Percentiles rank a stretch among this genome's conserved stretches.
phyloP scores from a whole-genome alignment of 1,139 yeast species.

The Nematodospora anomalae region DNA sequence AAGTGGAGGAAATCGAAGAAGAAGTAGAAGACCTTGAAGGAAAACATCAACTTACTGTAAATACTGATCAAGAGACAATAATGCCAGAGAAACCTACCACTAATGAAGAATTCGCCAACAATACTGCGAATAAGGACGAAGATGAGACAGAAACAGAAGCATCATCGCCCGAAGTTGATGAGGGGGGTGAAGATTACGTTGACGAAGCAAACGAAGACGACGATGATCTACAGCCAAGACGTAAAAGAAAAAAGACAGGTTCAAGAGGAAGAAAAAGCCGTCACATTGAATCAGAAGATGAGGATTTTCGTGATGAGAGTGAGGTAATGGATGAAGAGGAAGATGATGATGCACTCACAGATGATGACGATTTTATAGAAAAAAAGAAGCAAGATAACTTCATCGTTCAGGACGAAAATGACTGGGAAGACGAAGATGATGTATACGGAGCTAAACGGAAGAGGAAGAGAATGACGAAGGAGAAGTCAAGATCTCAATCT shows the following conservation, averaged over 20 bases:
- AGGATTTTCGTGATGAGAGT: conserved; percentile 25
- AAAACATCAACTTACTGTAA: not conserved
- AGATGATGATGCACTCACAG: conserved; percentile 33
- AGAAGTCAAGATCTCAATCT: conserved; percentile 27
- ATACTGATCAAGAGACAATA: not conserved
- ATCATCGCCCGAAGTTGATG: not conserved
- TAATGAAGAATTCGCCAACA: not conserved
- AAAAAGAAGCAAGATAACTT: conserved; percentile 26
- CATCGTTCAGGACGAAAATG: conserved; percentile 35
- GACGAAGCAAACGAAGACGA: conserved; percentile 32
- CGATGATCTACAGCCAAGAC: not conserved
- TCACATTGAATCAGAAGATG: conserved; percentile 14
- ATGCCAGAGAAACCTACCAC: not conserved
- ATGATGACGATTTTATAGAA: conserved; percentile 34
- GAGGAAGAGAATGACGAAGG: conserved; percentile 18
- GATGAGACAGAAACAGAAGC: not conserved
- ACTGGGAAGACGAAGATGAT: conserved; percentile 28
- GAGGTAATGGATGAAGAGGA: conserved; percentile 27
- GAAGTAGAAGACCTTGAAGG: conserved; percentile 14
- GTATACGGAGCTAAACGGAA: conserved; percentile 21
- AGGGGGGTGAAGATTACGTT: conserved; percentile 13
- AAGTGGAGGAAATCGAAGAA: conserved; percentile 17
- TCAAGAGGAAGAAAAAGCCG: not conserved
- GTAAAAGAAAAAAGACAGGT: not conserved
- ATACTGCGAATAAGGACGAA: not conserved